These are phyloP conservation scores for Boechera divaricarpa DNA, from an alignment of 345 rosid genomes.

Conservation along the genomic window DNA sequence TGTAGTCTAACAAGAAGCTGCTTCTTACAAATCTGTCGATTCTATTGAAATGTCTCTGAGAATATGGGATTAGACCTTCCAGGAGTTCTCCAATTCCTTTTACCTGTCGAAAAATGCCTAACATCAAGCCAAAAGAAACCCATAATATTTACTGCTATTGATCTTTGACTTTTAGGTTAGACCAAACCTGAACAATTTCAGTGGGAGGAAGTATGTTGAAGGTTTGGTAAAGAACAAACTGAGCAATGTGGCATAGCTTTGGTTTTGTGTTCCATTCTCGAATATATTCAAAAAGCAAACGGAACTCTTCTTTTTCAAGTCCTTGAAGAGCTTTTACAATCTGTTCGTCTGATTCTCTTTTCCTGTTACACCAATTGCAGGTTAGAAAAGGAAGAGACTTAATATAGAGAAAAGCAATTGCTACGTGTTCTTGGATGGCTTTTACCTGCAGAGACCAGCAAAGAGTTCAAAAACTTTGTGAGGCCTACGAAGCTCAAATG, in stretches of 20 bases:
- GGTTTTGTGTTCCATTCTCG: slow-evolving; percentile 98
- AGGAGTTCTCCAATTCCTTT: slow-evolving; percentile 84
- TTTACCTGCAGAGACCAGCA: slow-evolving; percentile 75
- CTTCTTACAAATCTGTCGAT: slow-evolving; percentile 88
- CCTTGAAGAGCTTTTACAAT: slow-evolving; percentile 68
- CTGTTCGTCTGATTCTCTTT: slow-evolving; percentile 56
- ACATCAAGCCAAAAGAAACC: slow-evolving; percentile 31
- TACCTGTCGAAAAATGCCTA: slow-evolving; percentile 49
- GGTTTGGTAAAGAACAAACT: slow-evolving; percentile 69
- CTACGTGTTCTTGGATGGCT: slow-evolving; percentile 5
- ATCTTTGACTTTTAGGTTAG: neutral
- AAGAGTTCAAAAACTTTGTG: slow-evolving; percentile 79
- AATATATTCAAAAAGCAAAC: slow-evolving; percentile 72
- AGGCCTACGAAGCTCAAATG: slow-evolving; percentile 86
- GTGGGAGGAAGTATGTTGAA: slow-evolving; percentile 78
- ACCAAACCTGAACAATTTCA: slow-evolving; percentile 75
- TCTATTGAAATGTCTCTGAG: slow-evolving; percentile 89
- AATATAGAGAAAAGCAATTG: slow-evolving; percentile 9
- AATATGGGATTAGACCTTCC: slow-evolving; percentile 89
- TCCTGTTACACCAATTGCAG: slow-evolving; percentile 50
- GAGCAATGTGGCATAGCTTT: slow-evolving; percentile 88
- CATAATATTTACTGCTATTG: neutral
- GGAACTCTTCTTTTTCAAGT: slow-evolving; percentile 70
- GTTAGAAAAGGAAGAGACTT: slow-evolving; percentile 24
- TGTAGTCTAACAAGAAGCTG: slow-evolving; percentile 87